Evolutionary conservation across 331 rosid genomes (phyloP).

Genomic region (Cydonia oblonga): DNA sequence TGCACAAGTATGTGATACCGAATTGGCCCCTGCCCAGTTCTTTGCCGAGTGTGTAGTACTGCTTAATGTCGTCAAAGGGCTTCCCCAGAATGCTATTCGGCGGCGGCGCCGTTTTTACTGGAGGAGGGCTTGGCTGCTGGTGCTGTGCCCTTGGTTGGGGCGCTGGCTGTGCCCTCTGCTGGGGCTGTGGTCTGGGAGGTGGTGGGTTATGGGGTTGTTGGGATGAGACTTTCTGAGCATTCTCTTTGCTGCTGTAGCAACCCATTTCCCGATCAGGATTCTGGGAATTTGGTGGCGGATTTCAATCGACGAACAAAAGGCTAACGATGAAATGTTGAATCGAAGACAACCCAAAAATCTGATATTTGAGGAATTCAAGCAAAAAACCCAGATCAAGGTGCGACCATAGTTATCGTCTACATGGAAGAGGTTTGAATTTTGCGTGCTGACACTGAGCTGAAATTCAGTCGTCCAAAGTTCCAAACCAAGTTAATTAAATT

Average conservation of each 20-base stretch:
- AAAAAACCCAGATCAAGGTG: background rate
- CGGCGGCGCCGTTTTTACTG: slow-evolving; percentile 13
- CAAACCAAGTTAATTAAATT: too few relatives aligned
- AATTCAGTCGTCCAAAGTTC: background rate
- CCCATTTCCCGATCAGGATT: slow-evolving; percentile 39
- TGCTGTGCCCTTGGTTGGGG: slow-evolving; percentile 12
- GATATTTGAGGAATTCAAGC: background rate
- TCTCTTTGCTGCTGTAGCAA: slow-evolving; percentile 50
- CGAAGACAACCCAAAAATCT: background rate
- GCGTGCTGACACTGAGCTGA: background rate
- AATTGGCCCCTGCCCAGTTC: slow-evolving; percentile 90
- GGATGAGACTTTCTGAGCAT: slow-evolving; percentile 11
- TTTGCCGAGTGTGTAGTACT: slow-evolving; percentile 55
- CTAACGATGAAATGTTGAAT: background rate
- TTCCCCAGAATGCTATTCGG: slow-evolving; percentile 52
- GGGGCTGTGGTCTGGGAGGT: slow-evolving; percentile 1
- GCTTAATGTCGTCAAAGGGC: slow-evolving; percentile 57
- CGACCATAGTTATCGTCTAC: background rate
- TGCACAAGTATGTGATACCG: slow-evolving; percentile 75
- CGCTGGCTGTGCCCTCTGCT: background rate
- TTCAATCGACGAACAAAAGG: background rate
- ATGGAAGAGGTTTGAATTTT: background rate
- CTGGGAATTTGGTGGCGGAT: background rate
- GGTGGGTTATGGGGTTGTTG: slow-evolving; percentile 17
- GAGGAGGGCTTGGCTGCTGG: slow-evolving; percentile 2